Conservation (phyloP, 306 rosid species). For the Trifolium fragiferum region DNA sequence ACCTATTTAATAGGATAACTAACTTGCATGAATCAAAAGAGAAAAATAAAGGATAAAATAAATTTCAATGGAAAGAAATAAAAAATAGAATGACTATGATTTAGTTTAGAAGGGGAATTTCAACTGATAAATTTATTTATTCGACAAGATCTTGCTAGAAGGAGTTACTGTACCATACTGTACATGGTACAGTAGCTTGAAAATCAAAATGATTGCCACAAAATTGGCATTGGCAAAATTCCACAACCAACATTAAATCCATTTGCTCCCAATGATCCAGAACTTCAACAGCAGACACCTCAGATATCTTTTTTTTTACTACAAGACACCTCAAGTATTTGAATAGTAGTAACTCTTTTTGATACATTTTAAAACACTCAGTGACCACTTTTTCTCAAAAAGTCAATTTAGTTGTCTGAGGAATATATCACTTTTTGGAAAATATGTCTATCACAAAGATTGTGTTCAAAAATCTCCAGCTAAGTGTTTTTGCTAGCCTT, state of each 20-base stretch:
- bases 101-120: not conserved
- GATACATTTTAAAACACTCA: conserved; percentile 10
- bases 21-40: not conserved
- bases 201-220: conserved; percentile 28
- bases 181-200: not conserved
- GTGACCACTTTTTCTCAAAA: not conserved
- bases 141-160: not conserved
- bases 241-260: not conserved
- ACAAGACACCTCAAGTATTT: not conserved
- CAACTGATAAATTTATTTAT: not conserved
- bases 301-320: not conserved
- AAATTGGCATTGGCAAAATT: conserved; percentile 22
- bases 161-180: not conserved
- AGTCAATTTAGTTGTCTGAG: not conserved
- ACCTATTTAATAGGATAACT: not conserved
- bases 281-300: conserved; percentile 11
- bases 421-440: not conserved
- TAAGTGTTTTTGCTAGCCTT: not conserved
- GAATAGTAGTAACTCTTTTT: not conserved
- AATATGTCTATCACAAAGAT: conserved; percentile 7
- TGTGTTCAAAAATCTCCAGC: not conserved
- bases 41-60: not conserved
- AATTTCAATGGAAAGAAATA: not conserved
- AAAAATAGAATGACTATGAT: not conserved
- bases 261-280: conserved; percentile 22